phyloP scores from a whole-genome alignment of 257 asterid genomes.

The Solanum tacnaense region DNA sequence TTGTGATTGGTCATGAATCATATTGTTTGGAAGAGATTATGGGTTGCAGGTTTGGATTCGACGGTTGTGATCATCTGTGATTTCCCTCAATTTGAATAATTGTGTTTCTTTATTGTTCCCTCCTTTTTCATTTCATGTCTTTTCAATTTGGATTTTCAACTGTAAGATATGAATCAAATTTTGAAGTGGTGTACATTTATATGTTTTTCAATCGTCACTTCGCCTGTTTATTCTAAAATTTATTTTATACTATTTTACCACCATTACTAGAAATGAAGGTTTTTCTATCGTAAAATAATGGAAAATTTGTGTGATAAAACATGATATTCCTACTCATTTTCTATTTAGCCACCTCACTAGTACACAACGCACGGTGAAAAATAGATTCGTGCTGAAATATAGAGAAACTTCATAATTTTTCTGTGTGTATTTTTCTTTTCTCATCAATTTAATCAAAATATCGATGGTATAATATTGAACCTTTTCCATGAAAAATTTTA shows the following conservation, averaged over 20 bases:
- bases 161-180: background rate
- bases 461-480: background rate
- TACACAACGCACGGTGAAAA: background rate
- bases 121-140: background rate
- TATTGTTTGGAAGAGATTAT: background rate
- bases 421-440: background rate
- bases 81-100: background rate
- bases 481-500: background rate
- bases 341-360: too few relatives aligned
- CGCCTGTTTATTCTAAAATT: background rate
- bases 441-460: background rate
- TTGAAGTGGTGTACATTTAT: background rate
- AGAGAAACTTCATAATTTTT: background rate
- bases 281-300: background rate
- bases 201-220: background rate
- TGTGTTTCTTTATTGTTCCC: background rate
- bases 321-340: background rate
- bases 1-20: background rate
- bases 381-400: background rate
- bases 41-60: background rate
- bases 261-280: background rate
- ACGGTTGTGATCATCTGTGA: background rate
- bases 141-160: background rate
- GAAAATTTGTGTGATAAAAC: background rate
- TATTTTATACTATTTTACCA: background rate